Percentiles rank a stretch among this genome's conserved stretches.
Evolutionary conservation across 805 yeast species (phyloP).

Genomic region (Candida ipomoeae): DNA sequence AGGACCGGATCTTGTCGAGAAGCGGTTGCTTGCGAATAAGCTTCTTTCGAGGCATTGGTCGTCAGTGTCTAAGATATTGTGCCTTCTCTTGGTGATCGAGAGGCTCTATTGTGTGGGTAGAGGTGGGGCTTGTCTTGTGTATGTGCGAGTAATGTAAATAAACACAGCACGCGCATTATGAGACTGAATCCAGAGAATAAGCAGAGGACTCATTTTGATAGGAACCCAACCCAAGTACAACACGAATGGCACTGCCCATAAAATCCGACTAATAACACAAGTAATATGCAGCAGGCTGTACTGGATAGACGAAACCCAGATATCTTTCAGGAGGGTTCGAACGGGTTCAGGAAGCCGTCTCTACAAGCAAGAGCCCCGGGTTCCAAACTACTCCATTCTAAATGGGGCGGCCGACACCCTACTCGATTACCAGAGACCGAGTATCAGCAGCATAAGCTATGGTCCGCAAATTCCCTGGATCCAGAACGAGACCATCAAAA

Average conservation of each 20-base stretch:
- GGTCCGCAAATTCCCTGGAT: not conserved
- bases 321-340: not conserved
- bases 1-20: constrained; percentile 26
- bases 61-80: not conserved
- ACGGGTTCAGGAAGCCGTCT: not conserved
- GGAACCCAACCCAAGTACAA: not conserved
- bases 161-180: not conserved
- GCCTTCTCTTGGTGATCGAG: not conserved
- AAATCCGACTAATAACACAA: no score
- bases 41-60: constrained; percentile 12
- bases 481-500: constrained; percentile 3
- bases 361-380: not conserved
- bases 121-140: not conserved
- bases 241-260: not conserved
- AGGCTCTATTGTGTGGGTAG: not conserved
- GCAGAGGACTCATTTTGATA: not conserved
- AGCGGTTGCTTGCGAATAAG: constrained; percentile 27
- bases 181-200: not conserved
- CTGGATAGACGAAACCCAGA: not conserved
- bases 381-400: not conserved
- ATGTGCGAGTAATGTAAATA: not conserved
- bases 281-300: not conserved
- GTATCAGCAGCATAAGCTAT: not conserved
- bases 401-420: constrained; percentile 3
- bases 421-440: not conserved